Evolutionary conservation across 163 green algal genomes (phyloP), one percentile per base, ranked within the genome.

Genomic region (Prototheca wickerhamii): DNA sequence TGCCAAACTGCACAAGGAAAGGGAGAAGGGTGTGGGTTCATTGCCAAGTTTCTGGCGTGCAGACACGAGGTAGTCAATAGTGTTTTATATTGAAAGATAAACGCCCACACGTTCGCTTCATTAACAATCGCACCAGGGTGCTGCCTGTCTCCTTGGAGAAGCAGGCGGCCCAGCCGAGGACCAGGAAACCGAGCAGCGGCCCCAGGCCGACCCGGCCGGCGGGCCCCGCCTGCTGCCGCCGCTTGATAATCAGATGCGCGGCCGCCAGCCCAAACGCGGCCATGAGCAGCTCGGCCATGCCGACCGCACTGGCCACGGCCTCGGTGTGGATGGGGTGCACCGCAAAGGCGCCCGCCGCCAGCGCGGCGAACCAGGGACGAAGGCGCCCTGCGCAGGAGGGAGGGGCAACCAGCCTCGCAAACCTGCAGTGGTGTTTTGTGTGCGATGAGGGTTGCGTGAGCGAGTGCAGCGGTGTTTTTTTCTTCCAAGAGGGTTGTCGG

Each of bases 111-210:
- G n/a, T n/a, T 49, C 40, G 40, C 40, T 49, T 49, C 40, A 49
- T 49, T 25, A 40, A n/a, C 4, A 5, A 34, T 25, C 53, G 18
- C 54, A 85, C 68, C 29, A 85, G 67, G 2, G 84, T 90, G 63
- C 91, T 88, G 50, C 86, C 87, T 43, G 89, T 91, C 69, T 94
- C 87, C 67, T 94, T 94, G 28, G 73, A 70, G 5, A 94, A 76
- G 4, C 84, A 66, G 23, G 76, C 72, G 3, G 49, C 50, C 60
- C 62, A 78, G 29, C 66, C 58, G 21, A 71, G 67, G 52, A 54
- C 34, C 34, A 77, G 32, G 0, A 64, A 31, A 3, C 12, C 42
- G n/a, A 26, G 33, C 26, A 74, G 29, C 3, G 69, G 60, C 29
- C 56, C 42, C 71, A 73, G 83, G 58, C 83, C 76, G 40, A 31